Evolutionary conservation across 352 stramenopile genomes (phyloP), one percentile per base, ranked within the genome.

Genomic region (Phytophthora pisi): DNA sequence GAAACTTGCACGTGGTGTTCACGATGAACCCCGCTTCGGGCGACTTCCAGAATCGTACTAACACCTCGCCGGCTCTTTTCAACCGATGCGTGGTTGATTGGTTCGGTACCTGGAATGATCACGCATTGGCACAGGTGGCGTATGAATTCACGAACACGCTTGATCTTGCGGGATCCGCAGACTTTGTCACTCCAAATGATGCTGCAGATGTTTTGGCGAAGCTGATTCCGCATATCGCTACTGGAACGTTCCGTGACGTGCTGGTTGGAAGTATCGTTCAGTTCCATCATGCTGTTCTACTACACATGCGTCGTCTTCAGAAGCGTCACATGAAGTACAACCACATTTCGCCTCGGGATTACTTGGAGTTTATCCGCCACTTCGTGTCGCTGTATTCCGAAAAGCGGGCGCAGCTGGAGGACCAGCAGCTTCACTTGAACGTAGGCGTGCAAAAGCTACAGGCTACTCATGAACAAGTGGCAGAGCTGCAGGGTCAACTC

Each of bases 11-110:
- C 81, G 97, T 99, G 15, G 98, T 99, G 15, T 99, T 99, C 70
- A 99, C 98, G 10, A 99, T 99, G 95, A 99, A 99, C 74, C 98
- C 98, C 51, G 97, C 97, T 40, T 97, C 95, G 7, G 97, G 96
- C 24, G 97, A 99, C 70, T 99, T 98, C 87, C 95, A 96, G 68
- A 94, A 90, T 56, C 92, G 98, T 61, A 99, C 97, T 57, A 99
- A 99, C 23, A 99, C 98, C 10, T 99, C 97, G 61, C 98, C 98
- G 6, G 98, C 98, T 61, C 81, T 99, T 4, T 99, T 99, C 78
- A 99, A 99, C 81, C 89, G 98, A 64, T 99, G 97, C 72, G 98
- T 99, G 23, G 97, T 99, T 20, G 98, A 99, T 76, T 99, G 98
- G 98, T 99, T 99, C 78, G 98, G 98, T 24, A 99, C 97, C 18